These are phyloP conservation scores for Elsinoe ampelina DNA, from an alignment of 2,329 filamentous ascomycete species.

Conservation along the genomic window DNA sequence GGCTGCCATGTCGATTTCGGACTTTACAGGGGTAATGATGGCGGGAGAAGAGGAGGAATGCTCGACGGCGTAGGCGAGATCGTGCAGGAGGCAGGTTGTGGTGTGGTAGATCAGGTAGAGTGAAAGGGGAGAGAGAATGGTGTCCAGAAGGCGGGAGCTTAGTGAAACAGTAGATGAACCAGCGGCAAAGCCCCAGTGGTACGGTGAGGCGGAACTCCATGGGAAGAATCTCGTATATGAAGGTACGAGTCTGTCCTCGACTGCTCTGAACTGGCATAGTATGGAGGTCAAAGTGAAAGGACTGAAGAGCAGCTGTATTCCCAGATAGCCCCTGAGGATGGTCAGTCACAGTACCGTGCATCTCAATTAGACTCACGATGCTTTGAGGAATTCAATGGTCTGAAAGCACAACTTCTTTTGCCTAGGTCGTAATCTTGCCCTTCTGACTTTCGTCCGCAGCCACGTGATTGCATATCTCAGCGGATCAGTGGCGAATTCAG, in stretches of 20 bases:
- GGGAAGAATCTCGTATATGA: neutral
- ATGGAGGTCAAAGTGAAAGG: conserved; percentile 1
- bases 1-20: neutral
- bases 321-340: neutral
- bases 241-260: neutral
- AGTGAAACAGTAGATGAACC: neutral
- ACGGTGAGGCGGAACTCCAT: neutral
- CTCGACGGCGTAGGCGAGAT: neutral
- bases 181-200: neutral
- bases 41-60: neutral
- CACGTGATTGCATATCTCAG: neutral
- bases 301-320: conserved; percentile 2
- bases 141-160: neutral
- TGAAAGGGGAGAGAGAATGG: neutral
- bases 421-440: neutral
- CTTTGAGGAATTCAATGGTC: neutral
- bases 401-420: neutral
- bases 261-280: neutral
- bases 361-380: neutral
- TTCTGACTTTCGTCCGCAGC: neutral
- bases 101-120: conserved; percentile 1
- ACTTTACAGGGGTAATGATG: neutral
- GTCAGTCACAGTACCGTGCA: neutral
- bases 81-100: neutral
- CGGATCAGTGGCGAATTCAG: neutral